A percentile compares a stretch with the other conserved stretches of the same genome.
phyloP scores from a whole-genome alignment of 805 yeast genomes.

The Lipomyces chichibuensis region DNA sequence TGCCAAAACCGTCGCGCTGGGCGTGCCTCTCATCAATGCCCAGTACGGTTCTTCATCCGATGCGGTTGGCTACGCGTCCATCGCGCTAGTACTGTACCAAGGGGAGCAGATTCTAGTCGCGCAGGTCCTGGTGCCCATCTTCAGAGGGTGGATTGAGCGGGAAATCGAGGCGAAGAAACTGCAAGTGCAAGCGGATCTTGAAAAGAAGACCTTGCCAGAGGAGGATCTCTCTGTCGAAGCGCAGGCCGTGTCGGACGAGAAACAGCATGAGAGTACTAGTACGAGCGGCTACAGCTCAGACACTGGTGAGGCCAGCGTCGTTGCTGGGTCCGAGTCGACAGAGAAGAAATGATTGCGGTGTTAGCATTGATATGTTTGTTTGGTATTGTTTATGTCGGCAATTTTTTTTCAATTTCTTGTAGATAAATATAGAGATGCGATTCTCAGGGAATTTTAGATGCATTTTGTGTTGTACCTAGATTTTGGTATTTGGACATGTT shows the following conservation, averaged over 20 bases:
- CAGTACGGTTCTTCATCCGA: conserved; percentile 66
- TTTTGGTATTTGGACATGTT: not conserved
- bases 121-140: conserved; percentile 64
- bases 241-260: not conserved
- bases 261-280: not conserved
- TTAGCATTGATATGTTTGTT: not conserved
- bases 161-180: conserved; percentile 14
- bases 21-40: conserved; percentile 78
- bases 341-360: not conserved
- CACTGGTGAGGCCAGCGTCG: not conserved
- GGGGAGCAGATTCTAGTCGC: conserved; percentile 86
- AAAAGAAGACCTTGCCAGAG: not conserved
- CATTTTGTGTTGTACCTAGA: not conserved
- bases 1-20: conserved; percentile 91
- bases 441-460: not conserved
- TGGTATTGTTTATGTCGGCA: not conserved
- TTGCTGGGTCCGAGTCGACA: not conserved
- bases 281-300: not conserved
- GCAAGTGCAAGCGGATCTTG: conserved; percentile 5
- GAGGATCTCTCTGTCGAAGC: not conserved
- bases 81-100: conserved; percentile 84
- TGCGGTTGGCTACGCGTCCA: conserved; percentile 69
- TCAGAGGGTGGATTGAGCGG: conserved; percentile 66
- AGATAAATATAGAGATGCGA: not conserved
- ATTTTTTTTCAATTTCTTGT: not conserved